Base-by-base conservation (phyloP, 805 yeast species). In the Peterozyma toletana region DNA sequence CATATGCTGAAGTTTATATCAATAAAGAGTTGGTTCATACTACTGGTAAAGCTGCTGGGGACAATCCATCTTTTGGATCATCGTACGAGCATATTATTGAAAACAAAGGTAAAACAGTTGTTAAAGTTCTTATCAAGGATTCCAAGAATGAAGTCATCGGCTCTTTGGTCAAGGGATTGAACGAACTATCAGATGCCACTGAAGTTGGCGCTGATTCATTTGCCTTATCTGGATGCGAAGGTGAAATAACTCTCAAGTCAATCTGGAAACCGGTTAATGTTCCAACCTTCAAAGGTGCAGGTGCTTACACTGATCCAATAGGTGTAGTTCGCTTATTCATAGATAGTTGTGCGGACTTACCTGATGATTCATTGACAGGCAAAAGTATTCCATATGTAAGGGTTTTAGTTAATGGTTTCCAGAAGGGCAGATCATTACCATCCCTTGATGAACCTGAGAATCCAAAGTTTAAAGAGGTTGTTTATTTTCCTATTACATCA, bases 311-410 rank as follows among this genome's bases (percentile, higher is more conserved):
- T n/a, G 88, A 88, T 46, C 99, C 99, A 40, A 83, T 91, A 58
- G 99, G 99, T 59, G 91, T 85, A 31, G 73, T 90, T 5, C 80
- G 97, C 57, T 70, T 93, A 29, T 70, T 75, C 47, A 62, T 93
- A 48, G 77, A 75, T 51, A 75, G 73, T 48, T 97, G 95, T 37
- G 76, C 73, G 45, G 83, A 79, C 48, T 74, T 93, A 56, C 76
- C 84, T 47, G 91, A 93, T 63, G 72, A 90, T 63, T 97, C 91
- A 62, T 83, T 78, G 44, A 72, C 93, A 47, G 98, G 98, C 48
- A 86, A 80, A 54, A 79, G 89, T 58, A 98, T 93, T 63, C 99
- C 99, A 37, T 93, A 91, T 58, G 78, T 80, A 7, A 79, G 95
- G 55, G 68, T 91, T 13, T 64, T 87, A 56, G 74, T 88, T 39